Evolutionary conservation across 441 rosid species (phyloP), one percentile per base, ranked within the genome.

Genomic region (Bocquillonia castaneifolia): DNA sequence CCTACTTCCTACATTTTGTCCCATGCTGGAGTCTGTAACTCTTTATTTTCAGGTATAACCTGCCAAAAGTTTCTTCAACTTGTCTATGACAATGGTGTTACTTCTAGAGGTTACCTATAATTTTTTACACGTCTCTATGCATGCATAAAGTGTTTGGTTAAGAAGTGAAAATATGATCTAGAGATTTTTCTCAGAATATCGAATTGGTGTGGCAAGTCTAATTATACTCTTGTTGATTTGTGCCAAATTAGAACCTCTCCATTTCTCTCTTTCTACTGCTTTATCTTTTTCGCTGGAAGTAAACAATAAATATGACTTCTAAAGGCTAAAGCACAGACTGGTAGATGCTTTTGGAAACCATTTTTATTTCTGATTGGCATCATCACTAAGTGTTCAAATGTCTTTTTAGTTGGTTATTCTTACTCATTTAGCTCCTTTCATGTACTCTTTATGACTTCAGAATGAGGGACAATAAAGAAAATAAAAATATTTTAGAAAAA

Each of bases 11-110:
- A 77, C 68, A 14, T 62, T 66, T 31, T 89, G 93, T 80, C 91
- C 93, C 65, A 66, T 84, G 83, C 78, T 91, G 70, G 86, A 89
- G 76, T 81, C 85, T 29, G 14, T 88, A 36, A 64, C 71, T 74
- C 87, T 91, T 74, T 73, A 63, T 80, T 91, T 91, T 79, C 96
- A 89, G 97, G 97, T 89, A 85, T 44, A 53, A 65, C 54, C 67
- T 54, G 22, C 60, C 34, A 50, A 20, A 39, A 8, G 32, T 15
- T n/a, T 7, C 22, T 31, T 68, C 29, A 48, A 29, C 32, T 70
- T 54, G 63, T 25, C 1, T 28, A 23, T 51, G 54, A 20, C 10
- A 31, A 7, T 57, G 47, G 42, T 17, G 28, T 31, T 26, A 22
- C 23, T 32, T 32, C 32, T 15, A 13, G 1, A 31, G 42, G 22